A percentile compares a stretch with the other conserved stretches of the same genome.
phyloP scores from a whole-genome alignment of 441 rosid genomes.

The Macaranga tanarius region DNA sequence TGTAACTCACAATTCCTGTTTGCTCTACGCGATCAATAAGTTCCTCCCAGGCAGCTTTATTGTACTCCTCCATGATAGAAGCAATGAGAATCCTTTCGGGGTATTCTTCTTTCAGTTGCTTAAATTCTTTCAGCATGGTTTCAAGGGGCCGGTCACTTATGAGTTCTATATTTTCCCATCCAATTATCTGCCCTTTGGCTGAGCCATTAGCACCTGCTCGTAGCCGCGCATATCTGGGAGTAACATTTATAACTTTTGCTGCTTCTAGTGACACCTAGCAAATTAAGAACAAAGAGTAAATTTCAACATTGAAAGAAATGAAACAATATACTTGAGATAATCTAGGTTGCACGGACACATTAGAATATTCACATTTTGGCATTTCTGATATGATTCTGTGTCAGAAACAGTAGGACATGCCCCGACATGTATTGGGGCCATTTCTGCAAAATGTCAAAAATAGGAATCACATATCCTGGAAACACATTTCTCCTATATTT shows the following conservation, averaged over 20 bases:
- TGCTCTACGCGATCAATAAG: conserved; percentile 95
- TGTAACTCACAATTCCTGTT: conserved; percentile 77
- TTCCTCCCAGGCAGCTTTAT: conserved; percentile 90
- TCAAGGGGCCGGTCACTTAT: conserved; percentile 92
- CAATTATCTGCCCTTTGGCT: conserved; percentile 75
- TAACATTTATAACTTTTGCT: conserved; percentile 80
- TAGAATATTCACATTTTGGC: too few relatives aligned
- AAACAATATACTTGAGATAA: background rate
- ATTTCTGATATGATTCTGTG: too few relatives aligned
- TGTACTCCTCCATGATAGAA: conserved; percentile 93
- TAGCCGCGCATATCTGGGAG: conserved; percentile 85
- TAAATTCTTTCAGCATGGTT: conserved; percentile 85
- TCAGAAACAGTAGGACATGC: too few relatives aligned
- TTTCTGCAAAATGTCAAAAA: too few relatives aligned
- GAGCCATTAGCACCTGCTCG: conserved; percentile 70
- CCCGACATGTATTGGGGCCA: too few relatives aligned
- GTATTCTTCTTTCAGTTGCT: conserved; percentile 71
- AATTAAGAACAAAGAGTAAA: conserved; percentile 26
- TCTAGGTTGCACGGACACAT: too few relatives aligned
- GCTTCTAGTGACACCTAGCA: conserved; percentile 87
- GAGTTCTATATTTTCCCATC: conserved; percentile 98
- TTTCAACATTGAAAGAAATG: conserved; percentile 6
- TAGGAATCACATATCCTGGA: too few relatives aligned
- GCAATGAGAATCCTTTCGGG: conserved; percentile 92
- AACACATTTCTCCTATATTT: too few relatives aligned